Percentiles rank a stretch among this genome's conserved stretches.
Evolutionary conservation across 192 early-diverging fungal genomes (phyloP).

Genomic region (Backusella mclennaniae): DNA sequence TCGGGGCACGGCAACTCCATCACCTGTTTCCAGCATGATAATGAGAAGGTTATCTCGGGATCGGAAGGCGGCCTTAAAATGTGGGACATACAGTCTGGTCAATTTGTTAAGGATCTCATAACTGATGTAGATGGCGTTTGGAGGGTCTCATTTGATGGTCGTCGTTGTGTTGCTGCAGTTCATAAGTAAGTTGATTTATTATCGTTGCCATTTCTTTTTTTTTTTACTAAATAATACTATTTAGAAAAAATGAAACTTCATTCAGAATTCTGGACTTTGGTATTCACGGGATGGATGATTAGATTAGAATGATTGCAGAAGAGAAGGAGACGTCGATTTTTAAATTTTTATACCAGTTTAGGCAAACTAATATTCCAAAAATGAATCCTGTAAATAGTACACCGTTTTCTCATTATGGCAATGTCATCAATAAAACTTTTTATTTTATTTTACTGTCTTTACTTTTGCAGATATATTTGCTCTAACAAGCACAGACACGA

Average conservation of each 20-base stretch:
- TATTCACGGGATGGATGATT: conserved; percentile 26
- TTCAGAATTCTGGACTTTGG: conserved; percentile 85
- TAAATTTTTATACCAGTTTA: neutral
- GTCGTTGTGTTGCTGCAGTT: conserved; percentile 78
- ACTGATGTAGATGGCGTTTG: conserved; percentile 85
- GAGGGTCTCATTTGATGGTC: conserved; percentile 92
- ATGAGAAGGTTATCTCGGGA: conserved; percentile 89
- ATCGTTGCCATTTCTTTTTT: neutral
- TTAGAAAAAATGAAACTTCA: conserved; percentile 56
- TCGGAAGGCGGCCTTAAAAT: conserved; percentile 93
- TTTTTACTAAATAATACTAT: neutral
- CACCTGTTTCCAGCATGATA: conserved; percentile 98
- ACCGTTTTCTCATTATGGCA: neutral
- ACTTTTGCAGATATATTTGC: too few species aligned
- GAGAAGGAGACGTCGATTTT: neutral
- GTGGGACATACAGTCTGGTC: conserved; percentile 93
- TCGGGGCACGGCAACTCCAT: conserved; percentile 88
- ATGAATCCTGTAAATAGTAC: neutral
- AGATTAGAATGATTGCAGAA: neutral
- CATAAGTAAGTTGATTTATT: conserved; percentile 44
- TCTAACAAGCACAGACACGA: too few species aligned
- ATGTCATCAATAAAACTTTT: neutral
- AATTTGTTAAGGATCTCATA: conserved; percentile 81
- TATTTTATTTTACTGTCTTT: neutral
- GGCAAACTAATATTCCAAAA: conserved; percentile 4